Base-by-base conservation (phyloP, 2,329 filamentous ascomycete species). In the Aspergillus sp. region DNA sequence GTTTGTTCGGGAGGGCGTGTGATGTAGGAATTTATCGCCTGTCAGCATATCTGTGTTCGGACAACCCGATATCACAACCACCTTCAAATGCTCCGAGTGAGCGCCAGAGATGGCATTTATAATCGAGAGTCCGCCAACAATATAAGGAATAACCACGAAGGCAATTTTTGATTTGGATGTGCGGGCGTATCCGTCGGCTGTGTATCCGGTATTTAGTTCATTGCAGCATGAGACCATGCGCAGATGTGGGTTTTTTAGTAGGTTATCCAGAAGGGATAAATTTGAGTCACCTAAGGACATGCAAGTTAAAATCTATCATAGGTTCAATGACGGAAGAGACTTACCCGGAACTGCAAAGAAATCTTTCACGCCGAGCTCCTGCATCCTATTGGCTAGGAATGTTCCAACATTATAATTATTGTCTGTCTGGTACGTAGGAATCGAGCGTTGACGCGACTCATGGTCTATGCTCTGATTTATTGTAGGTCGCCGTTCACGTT, bases 121-220 rank as follows among this genome's bases (percentile, higher is more conserved):
- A 12, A 54, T 20, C 0, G 63, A 64, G 0, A 64, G 39, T 3
- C 58, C 55, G 7, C 63, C 63, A 4, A 64, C 63, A 10, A 61
- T 58, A 26, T 59, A 64, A 6, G 63, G 57, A 6, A 63, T 47
- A 1, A 64, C 36, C 3, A 59, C 52, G 24, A 59, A 54, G 4
- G 60, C 63, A 7, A 61, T 50, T 7, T 46, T 52, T 2, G 49
- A 20, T 6, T 47, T 16, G 6, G 57, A 62, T 1, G 52, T 31
- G 4, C 63, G 60, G 4, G 63, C 60, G 22, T 63, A 64, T 4
- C 63, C 63, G 22, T 64, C 63, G 6, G 63, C 63, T 10, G 63
- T 61, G 26, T 64, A 64, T 9, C 63, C 63, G 1, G 56, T 49
- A 26, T 64, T 64, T 20, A 64, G 18, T 42, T 63, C 63, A 20